Evolutionary conservation across 2,329 filamentous ascomycete species (phyloP).

Genomic region (Rugonectria rugulosa): DNA sequence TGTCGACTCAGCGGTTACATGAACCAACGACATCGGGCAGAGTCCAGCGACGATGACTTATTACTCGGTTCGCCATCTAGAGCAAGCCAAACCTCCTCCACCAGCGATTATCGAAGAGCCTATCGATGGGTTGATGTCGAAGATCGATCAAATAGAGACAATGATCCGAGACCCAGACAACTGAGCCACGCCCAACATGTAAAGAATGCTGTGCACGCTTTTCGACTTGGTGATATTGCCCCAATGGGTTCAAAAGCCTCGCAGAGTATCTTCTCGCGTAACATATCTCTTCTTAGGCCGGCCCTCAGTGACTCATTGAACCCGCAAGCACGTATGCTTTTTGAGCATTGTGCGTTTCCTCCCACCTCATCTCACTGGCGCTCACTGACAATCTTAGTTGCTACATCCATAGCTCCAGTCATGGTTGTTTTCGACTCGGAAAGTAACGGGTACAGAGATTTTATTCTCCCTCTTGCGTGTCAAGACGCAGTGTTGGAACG

Average conservation of each 20-base stretch:
- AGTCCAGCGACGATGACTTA: too few relatives aligned
- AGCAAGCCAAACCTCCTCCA: background rate
- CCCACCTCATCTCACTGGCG: accelerated
- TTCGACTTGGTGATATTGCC: background rate
- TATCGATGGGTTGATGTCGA: conserved; percentile 29
- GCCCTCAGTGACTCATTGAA: conserved; percentile 37
- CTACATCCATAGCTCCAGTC: conserved; percentile 45
- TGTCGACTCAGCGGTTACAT: conserved; percentile 47
- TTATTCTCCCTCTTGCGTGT: conserved; percentile 49
- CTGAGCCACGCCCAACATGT: background rate
- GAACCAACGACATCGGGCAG: too few relatives aligned
- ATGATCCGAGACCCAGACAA: background rate
- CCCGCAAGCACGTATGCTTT: conserved; percentile 44
- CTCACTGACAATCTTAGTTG: conserved; percentile 36
- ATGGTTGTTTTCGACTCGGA: conserved; percentile 50
- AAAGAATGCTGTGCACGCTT: accelerated
- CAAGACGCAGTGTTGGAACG: conserved; percentile 45
- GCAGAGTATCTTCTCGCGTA: background rate
- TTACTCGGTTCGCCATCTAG: too few relatives aligned
- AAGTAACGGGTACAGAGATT: conserved; percentile 48
- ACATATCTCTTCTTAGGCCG: conserved; percentile 20
- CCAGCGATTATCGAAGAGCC: conserved; percentile 4
- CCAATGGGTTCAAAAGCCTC: background rate
- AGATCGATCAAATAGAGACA: conserved; percentile 16
- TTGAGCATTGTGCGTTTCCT: conserved; percentile 43